Percentiles rank a stretch among this genome's conserved stretches.
Conservation (phyloP, 495 filamentous ascomycete species). For the Aspergillus diversus region DNA sequence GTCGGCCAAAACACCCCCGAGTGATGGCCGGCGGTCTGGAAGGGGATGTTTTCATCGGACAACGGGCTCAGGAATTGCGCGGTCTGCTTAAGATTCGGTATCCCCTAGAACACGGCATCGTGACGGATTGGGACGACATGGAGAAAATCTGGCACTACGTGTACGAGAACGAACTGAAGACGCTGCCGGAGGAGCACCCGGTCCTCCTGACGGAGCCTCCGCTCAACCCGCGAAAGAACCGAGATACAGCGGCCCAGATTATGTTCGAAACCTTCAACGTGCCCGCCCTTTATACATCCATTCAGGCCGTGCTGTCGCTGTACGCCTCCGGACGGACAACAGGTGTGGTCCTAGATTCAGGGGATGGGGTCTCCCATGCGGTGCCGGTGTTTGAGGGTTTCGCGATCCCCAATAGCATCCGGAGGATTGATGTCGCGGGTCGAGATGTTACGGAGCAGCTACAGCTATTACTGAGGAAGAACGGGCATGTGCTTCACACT, state of each 20-base stretch:
- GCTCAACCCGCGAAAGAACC: slow-evolving; percentile 92
- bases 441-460: slow-evolving; percentile 96
- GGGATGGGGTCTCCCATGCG: slow-evolving; percentile 96
- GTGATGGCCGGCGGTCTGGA: slow-evolving; percentile 95
- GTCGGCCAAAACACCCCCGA: slow-evolving; percentile 93
- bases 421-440: slow-evolving; percentile 95
- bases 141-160: slow-evolving; percentile 97
- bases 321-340: slow-evolving; percentile 97
- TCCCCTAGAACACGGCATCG: slow-evolving; percentile 95
- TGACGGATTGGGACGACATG: slow-evolving; percentile 99
- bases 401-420: slow-evolving; percentile 92
- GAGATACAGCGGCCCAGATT: slow-evolving; percentile 95
- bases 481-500: slow-evolving; percentile 93
- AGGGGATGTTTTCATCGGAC: slow-evolving; percentile 96
- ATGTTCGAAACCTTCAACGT: slow-evolving; percentile 99
- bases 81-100: slow-evolving; percentile 94
- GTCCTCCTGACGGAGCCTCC: slow-evolving; percentile 96
- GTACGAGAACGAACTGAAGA: slow-evolving; percentile 85
- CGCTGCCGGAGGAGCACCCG: slow-evolving; percentile 96
- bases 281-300: slow-evolving; percentile 92
- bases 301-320: slow-evolving; percentile 94
- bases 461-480: slow-evolving; percentile 88
- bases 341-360: slow-evolving; percentile 91
- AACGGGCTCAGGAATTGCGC: slow-evolving; percentile 87
- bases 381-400: slow-evolving; percentile 99